Conservation (phyloP, 257 asterid genomes). For the Perilla frutescens region DNA sequence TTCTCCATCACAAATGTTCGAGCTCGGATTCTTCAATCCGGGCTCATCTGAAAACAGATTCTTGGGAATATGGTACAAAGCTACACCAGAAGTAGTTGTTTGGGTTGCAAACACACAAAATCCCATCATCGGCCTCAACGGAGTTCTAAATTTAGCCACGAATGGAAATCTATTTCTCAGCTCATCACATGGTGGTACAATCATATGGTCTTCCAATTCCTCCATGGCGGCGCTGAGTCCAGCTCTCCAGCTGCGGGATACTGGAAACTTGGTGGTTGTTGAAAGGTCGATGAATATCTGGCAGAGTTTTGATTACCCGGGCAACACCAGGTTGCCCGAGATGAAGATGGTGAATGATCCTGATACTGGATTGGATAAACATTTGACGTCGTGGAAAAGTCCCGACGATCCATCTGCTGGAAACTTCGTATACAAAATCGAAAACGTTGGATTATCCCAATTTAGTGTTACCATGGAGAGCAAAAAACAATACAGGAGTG, state of each 20-base stretch:
- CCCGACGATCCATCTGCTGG: constrained; percentile 24
- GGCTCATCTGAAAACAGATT: not conserved
- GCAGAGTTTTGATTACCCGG: constrained; percentile 26
- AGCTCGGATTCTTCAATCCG: constrained; percentile 27
- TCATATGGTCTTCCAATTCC: not conserved
- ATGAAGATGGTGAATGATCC: constrained; percentile 26
- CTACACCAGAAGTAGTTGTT: constrained; percentile 24
- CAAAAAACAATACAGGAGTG: constrained; percentile 1
- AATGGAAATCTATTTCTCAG: constrained; percentile 11
- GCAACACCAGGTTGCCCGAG: constrained; percentile 21
- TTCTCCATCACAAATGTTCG: constrained; percentile 6
- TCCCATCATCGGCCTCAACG: not conserved
- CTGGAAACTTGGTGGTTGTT: not conserved
- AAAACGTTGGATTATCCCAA: constrained; percentile 16
- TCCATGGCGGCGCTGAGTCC: not conserved
- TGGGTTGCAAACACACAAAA: constrained; percentile 24
- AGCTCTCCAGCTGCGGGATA: constrained; percentile 5
- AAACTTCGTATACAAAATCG: constrained; percentile 2
- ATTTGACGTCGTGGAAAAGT: constrained; percentile 8
- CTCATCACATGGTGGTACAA: not conserved
- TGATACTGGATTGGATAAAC: not conserved
- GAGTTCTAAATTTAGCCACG: not conserved
- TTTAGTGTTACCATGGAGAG: not conserved
- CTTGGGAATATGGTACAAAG: constrained; percentile 28
- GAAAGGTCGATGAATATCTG: constrained; percentile 7